Conservation (phyloP, 805 yeast genomes). For the Suhomyces prunicola region DNA sequence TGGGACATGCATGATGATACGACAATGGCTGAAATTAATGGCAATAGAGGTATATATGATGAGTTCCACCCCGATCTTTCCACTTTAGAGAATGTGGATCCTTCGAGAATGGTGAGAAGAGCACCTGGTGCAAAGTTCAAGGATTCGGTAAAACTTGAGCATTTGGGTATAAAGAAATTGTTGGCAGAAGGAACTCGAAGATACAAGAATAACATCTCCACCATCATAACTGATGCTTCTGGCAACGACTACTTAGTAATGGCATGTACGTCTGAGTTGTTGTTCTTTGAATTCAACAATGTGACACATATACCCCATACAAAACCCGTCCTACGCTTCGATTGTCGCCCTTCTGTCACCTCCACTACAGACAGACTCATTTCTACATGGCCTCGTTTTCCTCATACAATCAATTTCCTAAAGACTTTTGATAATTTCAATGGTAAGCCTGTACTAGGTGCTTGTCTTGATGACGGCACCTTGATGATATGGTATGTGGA, state of each 20-base stretch:
- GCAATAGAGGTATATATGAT: constrained; percentile 3
- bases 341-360: constrained; percentile 41
- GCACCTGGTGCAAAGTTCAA: constrained; percentile 37
- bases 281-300: constrained; percentile 30
- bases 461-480: constrained; percentile 56
- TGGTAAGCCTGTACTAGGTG: constrained; percentile 42
- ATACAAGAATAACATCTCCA: constrained; percentile 41
- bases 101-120: constrained; percentile 15
- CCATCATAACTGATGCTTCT: constrained; percentile 15
- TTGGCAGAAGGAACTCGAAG: constrained; percentile 25
- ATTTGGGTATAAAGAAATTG: constrained; percentile 20
- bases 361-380: constrained; percentile 37
- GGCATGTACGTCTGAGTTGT: constrained; percentile 33
- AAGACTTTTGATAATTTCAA: constrained; percentile 32
- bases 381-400: constrained; percentile 52
- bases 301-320: constrained; percentile 24
- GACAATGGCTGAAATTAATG: constrained; percentile 9
- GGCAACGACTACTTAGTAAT: constrained; percentile 25
- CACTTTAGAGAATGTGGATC: constrained; percentile 11
- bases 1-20: constrained; percentile 30
- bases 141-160: constrained; percentile 27
- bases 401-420: constrained; percentile 55
- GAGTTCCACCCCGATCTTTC: constrained; percentile 13
- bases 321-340: constrained; percentile 31
- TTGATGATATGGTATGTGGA: constrained; percentile 33